Evolutionary conservation across 441 rosid species (phyloP).

Genomic region (Macaranga tanarius): DNA sequence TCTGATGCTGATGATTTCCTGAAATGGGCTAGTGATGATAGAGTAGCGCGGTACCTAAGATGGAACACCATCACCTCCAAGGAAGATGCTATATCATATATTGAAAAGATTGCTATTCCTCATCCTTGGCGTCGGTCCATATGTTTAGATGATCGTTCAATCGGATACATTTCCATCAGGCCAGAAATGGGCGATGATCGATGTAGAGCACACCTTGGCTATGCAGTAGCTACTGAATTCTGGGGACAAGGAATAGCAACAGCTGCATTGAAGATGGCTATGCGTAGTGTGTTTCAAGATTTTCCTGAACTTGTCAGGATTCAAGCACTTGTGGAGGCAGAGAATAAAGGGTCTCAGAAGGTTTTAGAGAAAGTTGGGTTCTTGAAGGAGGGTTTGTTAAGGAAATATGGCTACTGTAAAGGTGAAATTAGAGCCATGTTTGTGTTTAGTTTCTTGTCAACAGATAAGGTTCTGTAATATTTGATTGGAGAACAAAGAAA

Average conservation of each 20-base stretch:
- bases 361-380: conserved; percentile 62
- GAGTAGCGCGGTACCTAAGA: conserved; percentile 39
- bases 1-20: conserved; percentile 47
- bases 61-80: conserved; percentile 34
- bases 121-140: conserved; percentile 46
- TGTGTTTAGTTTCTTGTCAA: conserved; percentile 37
- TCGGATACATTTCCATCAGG: conserved; percentile 40
- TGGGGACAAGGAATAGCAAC: conserved; percentile 44
- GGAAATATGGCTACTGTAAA: conserved; percentile 47
- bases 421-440: conserved; percentile 49
- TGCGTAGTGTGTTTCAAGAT: conserved; percentile 27
- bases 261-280: conserved; percentile 35
- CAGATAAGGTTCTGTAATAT: conserved; percentile 20
- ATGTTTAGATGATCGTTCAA: conserved; percentile 38
- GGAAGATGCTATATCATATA: conserved; percentile 35
- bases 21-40: conserved; percentile 37
- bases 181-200: conserved; percentile 34
- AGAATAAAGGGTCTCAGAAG: conserved; percentile 42
- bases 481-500: background rate
- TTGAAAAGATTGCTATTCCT: conserved; percentile 33
- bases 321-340: conserved; percentile 53
- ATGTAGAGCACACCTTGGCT: conserved; percentile 38
- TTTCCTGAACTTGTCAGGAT: conserved; percentile 45
- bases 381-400: conserved; percentile 50
- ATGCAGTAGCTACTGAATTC: conserved; percentile 34